These are phyloP conservation scores for Cicer arietinum DNA, from an alignment of 306 rosid genomes.

Conservation along the genomic window DNA sequence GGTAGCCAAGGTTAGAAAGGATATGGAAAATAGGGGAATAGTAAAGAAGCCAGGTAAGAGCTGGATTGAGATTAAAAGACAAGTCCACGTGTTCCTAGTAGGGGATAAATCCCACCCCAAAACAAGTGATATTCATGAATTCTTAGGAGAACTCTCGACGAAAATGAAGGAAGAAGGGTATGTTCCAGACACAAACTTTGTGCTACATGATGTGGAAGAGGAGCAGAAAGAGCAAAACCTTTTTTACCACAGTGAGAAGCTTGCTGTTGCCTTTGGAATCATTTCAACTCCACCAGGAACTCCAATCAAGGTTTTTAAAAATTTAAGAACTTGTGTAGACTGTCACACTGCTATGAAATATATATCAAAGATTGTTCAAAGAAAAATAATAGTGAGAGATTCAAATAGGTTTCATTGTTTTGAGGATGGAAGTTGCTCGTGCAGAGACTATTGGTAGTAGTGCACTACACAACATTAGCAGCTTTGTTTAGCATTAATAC, in stretches of 20 bases:
- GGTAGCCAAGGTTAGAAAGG: conserved; percentile 57
- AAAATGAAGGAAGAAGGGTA: conserved; percentile 75
- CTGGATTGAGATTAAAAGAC: conserved; percentile 72
- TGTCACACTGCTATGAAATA: conserved; percentile 68
- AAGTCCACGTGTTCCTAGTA: conserved; percentile 60
- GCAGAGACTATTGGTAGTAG: conserved; percentile 64
- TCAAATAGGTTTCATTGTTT: conserved; percentile 79
- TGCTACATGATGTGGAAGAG: conserved; percentile 69
- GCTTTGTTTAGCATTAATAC: conserved; percentile 5
- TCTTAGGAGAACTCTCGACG: conserved; percentile 53
- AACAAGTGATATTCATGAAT: conserved; percentile 59
- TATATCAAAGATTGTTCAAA: conserved; percentile 56
- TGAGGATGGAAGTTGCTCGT: conserved; percentile 63
- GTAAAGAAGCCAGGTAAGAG: conserved; percentile 69
- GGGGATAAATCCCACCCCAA: conserved; percentile 70
- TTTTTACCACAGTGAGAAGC: conserved; percentile 71
- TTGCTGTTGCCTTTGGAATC: conserved; percentile 73
- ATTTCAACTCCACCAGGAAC: conserved; percentile 69
- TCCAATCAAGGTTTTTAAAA: conserved; percentile 65
- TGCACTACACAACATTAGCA: not conserved
- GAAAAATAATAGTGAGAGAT: conserved; percentile 63
- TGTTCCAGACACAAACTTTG: conserved; percentile 71
- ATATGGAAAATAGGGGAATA: conserved; percentile 57
- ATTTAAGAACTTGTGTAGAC: conserved; percentile 74
- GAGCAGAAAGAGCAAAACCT: conserved; percentile 76